Evolutionary conservation across 2,329 filamentous ascomycete genomes (phyloP).

Genomic region (Cytospora leucostoma): DNA sequence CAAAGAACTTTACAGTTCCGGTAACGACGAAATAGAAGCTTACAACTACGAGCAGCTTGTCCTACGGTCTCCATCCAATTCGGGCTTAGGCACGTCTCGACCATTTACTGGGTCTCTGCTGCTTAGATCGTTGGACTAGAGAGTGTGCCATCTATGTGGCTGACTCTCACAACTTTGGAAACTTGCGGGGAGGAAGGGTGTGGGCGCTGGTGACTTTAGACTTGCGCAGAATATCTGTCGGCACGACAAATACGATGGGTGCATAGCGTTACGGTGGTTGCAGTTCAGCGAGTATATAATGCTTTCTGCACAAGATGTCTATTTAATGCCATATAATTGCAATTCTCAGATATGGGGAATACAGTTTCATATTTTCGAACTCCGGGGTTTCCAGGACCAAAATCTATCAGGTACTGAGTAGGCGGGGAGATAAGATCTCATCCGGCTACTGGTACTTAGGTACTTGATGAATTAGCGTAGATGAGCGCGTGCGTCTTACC

Average conservation of each 20-base stretch:
- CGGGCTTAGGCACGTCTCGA: not conserved
- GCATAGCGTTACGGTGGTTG: not conserved
- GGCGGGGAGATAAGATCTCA: no score
- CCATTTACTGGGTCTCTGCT: not conserved
- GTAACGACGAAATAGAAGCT: constrained; percentile 35
- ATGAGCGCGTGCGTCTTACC: not conserved
- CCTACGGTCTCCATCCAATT: not conserved
- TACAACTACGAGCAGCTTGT: constrained; percentile 4
- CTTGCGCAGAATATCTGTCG: not conserved
- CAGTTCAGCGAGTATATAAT: not conserved
- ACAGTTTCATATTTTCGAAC: not conserved
- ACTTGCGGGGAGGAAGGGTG: not conserved
- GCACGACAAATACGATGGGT: not conserved
- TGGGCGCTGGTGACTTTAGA: not conserved
- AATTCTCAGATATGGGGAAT: not conserved
- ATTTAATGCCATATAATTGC: not conserved
- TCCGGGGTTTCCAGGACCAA: not conserved
- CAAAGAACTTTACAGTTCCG: constrained; percentile 49
- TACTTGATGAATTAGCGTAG: not conserved
- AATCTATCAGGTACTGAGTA: not conserved
- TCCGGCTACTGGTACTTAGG: no score
- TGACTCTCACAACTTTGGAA: not conserved
- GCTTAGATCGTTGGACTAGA: not conserved
- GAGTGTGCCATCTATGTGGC: not conserved
- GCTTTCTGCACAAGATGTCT: not conserved